Evolutionary conservation across 2,329 filamentous ascomycete species (phyloP).

Genomic region (Pseudocercospora crystallina): DNA sequence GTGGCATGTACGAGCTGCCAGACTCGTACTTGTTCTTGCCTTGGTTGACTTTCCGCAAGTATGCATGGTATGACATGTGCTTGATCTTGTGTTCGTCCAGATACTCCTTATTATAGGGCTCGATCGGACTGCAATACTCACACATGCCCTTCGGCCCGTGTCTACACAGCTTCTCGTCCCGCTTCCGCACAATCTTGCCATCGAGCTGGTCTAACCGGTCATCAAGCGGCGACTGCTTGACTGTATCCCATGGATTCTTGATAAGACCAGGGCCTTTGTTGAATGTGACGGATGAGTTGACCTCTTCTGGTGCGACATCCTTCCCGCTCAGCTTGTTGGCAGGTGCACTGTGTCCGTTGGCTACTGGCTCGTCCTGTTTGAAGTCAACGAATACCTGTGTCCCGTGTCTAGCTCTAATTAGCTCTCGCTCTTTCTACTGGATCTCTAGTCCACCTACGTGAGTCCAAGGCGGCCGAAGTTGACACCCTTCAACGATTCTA

Average conservation of each 20-base stretch:
- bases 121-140: constrained; percentile 96
- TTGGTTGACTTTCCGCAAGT: constrained; percentile 91
- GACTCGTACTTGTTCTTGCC: constrained; percentile 95
- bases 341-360: constrained; percentile 49
- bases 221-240: constrained; percentile 84
- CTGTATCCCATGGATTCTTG: constrained; percentile 89
- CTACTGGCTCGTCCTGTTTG: constrained; percentile 53
- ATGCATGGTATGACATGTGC: constrained; percentile 92
- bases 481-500: constrained; percentile 55
- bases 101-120: constrained; percentile 88
- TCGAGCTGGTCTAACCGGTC: constrained; percentile 81
- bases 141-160: constrained; percentile 98
- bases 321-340: constrained; percentile 76
- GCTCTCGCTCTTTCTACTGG: neutral
- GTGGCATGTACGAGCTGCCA: constrained; percentile 92
- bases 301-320: constrained; percentile 67
- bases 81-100: constrained; percentile 97
- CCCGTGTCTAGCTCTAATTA: constrained; percentile 58
- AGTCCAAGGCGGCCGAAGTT: constrained; percentile 59
- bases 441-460: constrained; percentile 37
- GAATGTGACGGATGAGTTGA: constrained; percentile 61
- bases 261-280: constrained; percentile 61
- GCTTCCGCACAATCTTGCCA: constrained; percentile 79
- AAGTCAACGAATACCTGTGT: constrained; percentile 89
- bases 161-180: constrained; percentile 83